These are phyloP conservation scores for Backusella australiensis DNA, from an alignment of 192 early-diverging fungal genomes.

Conservation along the genomic window DNA sequence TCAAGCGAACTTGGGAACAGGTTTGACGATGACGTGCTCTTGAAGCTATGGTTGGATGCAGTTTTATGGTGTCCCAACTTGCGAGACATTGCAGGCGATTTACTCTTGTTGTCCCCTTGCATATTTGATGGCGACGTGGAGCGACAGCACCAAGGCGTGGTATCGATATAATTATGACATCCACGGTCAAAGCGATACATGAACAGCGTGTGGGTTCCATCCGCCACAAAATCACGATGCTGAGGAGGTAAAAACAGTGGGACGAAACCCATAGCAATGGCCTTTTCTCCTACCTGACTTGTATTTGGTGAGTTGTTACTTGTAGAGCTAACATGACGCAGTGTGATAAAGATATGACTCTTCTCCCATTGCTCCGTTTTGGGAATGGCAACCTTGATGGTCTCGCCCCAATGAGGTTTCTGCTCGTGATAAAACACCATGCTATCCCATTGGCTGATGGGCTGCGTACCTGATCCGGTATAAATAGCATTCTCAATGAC, in stretches of 20 bases:
- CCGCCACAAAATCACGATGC: slow-evolving; percentile 52
- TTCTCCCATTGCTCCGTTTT: slow-evolving; percentile 48
- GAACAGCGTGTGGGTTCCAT: slow-evolving; percentile 54
- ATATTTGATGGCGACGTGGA: slow-evolving; percentile 34
- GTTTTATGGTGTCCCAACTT: slow-evolving; percentile 15
- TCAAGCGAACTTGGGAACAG: neutral
- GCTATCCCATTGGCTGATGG: slow-evolving; percentile 48
- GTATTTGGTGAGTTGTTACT: neutral
- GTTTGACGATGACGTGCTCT: slow-evolving; percentile 1
- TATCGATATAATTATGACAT: slow-evolving; percentile 48
- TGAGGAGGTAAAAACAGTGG: slow-evolving; percentile 51
- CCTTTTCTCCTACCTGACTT: slow-evolving; percentile 34
- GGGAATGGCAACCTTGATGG: slow-evolving; percentile 56
- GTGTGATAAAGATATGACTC: slow-evolving; percentile 59
- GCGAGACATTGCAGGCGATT: neutral
- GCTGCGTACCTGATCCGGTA: slow-evolving; percentile 38
- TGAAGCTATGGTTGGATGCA: slow-evolving; percentile 10
- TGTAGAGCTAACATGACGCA: slow-evolving; percentile 47
- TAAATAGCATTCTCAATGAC: slow-evolving; percentile 53
- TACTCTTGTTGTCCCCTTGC: slow-evolving; percentile 10
- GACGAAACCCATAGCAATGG: slow-evolving; percentile 61
- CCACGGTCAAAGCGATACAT: slow-evolving; percentile 64
- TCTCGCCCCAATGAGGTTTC: slow-evolving; percentile 62
- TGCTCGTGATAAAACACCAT: slow-evolving; percentile 60
- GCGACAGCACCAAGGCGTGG: slow-evolving; percentile 36